Conservation (phyloP, 225 moss, liverwort and hornwort genomes). For the Sphagnum tenellum region DNA sequence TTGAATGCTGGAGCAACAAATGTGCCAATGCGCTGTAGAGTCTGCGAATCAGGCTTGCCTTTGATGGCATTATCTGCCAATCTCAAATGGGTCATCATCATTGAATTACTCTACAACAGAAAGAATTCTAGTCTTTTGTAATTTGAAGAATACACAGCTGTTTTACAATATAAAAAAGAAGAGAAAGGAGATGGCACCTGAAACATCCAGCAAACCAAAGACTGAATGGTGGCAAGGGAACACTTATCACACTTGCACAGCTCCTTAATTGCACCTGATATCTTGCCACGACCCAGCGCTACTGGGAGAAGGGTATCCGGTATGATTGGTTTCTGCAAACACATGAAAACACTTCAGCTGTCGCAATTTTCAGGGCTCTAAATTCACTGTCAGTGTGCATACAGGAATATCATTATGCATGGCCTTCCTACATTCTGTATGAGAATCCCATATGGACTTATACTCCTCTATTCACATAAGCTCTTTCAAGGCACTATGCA, state of each 20-base stretch:
- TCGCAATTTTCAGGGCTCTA: too few relatives aligned
- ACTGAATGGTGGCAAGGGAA: constrained; percentile 54
- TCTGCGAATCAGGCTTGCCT: constrained; percentile 28
- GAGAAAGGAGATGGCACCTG: constrained; percentile 22
- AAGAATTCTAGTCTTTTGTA: too few relatives aligned
- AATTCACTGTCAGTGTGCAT: too few relatives aligned
- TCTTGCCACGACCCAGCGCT: constrained; percentile 50
- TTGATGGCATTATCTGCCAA: constrained; percentile 45
- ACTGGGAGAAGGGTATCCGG: constrained; percentile 40
- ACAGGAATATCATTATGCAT: too few relatives aligned
- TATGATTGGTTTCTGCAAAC: constrained; percentile 47
- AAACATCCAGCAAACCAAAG: constrained; percentile 73
- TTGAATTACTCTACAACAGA: too few relatives aligned
- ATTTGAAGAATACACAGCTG: too few relatives aligned
- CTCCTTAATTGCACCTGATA: constrained; percentile 53
- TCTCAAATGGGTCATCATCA: neutral
- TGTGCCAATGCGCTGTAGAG: constrained; percentile 65
- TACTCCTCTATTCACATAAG: too few relatives aligned
- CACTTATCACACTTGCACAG: constrained; percentile 42
- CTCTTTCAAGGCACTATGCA: too few relatives aligned
- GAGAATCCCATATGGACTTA: too few relatives aligned
- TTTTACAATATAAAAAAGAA: neutral
- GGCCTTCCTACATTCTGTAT: too few relatives aligned
- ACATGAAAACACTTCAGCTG: too few relatives aligned
- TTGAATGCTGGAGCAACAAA: constrained; percentile 31